These are phyloP conservation scores for Aurantiochytrium sp. DNA, from an alignment of 108 stramenopile genomes.

Conservation along the genomic window DNA sequence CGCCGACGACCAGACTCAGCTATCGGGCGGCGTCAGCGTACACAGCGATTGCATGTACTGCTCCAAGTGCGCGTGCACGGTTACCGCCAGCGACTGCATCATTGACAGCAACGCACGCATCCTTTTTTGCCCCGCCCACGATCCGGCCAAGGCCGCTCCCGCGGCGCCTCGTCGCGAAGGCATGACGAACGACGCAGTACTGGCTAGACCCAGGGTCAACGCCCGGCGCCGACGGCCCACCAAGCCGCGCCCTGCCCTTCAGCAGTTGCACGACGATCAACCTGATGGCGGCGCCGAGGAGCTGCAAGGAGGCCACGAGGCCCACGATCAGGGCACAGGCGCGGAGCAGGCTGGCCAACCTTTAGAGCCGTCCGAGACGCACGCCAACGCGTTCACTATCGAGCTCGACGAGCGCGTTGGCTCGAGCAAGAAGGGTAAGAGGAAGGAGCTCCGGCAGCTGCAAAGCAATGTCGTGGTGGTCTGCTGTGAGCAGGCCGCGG, in stretches of 20 bases:
- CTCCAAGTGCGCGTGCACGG: not conserved
- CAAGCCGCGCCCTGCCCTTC: not conserved
- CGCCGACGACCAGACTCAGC: not conserved
- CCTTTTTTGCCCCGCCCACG: not conserved
- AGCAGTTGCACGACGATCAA: not conserved
- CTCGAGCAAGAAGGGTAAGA: not conserved
- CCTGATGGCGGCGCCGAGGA: not conserved
- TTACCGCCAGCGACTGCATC: not conserved
- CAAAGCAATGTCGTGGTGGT: not conserved
- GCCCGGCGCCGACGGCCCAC: not conserved
- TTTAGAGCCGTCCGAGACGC: not conserved
- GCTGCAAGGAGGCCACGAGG: no score
- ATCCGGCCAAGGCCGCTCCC: not conserved
- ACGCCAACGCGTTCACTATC: not conserved
- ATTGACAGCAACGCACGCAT: not conserved
- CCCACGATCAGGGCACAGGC: not conserved
- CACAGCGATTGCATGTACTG: not conserved
- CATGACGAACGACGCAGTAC: not conserved
- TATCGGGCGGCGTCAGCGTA: not conserved
- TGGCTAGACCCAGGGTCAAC: not conserved
- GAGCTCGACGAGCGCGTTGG: not conserved
- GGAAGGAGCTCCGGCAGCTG: not conserved
- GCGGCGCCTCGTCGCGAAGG: not conserved
- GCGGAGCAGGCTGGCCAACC: no score
- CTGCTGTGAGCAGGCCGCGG: not conserved